Base-by-base conservation (phyloP, 2,329 filamentous ascomycete genomes). In the Pyrenophora teres region DNA sequence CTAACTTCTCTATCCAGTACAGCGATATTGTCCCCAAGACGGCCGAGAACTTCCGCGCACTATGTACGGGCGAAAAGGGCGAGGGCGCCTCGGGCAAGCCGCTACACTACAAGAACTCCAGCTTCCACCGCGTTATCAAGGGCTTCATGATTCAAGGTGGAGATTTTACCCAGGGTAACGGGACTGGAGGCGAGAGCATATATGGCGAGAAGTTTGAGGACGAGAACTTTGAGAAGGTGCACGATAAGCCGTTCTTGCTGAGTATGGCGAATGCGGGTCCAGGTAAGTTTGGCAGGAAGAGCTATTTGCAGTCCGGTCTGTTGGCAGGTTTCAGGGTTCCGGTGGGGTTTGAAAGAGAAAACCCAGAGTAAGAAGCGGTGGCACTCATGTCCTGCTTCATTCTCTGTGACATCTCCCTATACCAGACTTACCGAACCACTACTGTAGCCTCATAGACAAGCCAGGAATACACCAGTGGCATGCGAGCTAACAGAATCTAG, bases 91-190 rank as follows among this genome's bases (percentile, higher is more conserved):
- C 84, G 25, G 92, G 92, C 73, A 92, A 92, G 78, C 88, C 88
- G 39, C 83, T 99, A 46, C 89, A 90, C 80, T 99, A 91, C 85
- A 97, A 97, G 81, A 83, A 90, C 64, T 95, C 90, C 55, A 81
- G 80, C 65, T 97, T 99, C 82, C 93, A 99, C 81, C 89, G 93
- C 44, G 89, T 99, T 60, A 99, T 99, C 80, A 97, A 97, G 82
- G 85, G 90, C 68, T 99, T 99, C 78, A 97, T 99, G 93, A 94
- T 97, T 70, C 89, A 97, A 79, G 93, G 94, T 71, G 93, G 94
- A 76, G 94, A 97, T 76, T 99, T 99, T 75, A 99, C 93, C 41
- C 87, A 85, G 48, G 91, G 91, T 73, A 93, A 97, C 73, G 94
- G 93, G 61, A 97, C 93, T 21, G 93, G 93, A 60, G 93, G 93